These are phyloP conservation scores for Phalaenopsis hybrid DNA, from an alignment of 116 monocot genomes.

Conservation along the genomic window DNA sequence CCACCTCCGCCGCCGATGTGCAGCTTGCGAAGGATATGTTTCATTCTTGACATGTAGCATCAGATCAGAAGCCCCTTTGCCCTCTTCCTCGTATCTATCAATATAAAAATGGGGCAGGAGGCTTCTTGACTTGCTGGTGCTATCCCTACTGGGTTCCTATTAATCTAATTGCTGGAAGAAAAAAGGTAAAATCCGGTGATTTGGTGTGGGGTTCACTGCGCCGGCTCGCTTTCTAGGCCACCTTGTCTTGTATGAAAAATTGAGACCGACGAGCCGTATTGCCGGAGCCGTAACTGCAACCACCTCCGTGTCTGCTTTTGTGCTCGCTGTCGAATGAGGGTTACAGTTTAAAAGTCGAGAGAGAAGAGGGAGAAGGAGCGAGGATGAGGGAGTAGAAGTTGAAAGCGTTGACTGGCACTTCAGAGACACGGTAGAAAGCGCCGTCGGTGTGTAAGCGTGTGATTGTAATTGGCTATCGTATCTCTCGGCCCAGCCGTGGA, in stretches of 20 bases:
- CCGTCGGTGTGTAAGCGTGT: neutral
- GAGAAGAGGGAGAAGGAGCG: neutral
- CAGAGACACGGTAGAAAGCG: neutral
- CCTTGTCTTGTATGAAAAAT: neutral
- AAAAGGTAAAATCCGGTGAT: conserved; percentile 5
- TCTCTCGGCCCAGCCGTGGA: neutral
- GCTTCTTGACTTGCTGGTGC: neutral
- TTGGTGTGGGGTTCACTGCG: conserved; percentile 1
- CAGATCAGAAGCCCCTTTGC: conserved; percentile 24
- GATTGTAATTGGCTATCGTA: neutral
- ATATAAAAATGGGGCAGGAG: neutral
- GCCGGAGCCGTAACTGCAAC: neutral
- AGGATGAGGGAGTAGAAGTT: neutral
- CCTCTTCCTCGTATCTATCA: conserved; percentile 4
- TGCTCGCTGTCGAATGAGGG: neutral
- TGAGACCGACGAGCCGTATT: neutral
- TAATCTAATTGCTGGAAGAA: conserved; percentile 3
- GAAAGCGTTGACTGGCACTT: neutral
- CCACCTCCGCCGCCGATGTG: conserved; percentile 57
- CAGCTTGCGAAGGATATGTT: conserved; percentile 63
- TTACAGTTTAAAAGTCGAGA: neutral
- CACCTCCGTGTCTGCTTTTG: neutral
- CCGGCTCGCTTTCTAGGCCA: neutral
- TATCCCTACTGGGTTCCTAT: neutral
- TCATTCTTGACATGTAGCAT: conserved; percentile 71